A percentile compares a stretch with the other conserved stretches of the same genome.
phyloP scores from a whole-genome alignment of 164 flowering plant genomes.

The Stephania yunnanensis region DNA sequence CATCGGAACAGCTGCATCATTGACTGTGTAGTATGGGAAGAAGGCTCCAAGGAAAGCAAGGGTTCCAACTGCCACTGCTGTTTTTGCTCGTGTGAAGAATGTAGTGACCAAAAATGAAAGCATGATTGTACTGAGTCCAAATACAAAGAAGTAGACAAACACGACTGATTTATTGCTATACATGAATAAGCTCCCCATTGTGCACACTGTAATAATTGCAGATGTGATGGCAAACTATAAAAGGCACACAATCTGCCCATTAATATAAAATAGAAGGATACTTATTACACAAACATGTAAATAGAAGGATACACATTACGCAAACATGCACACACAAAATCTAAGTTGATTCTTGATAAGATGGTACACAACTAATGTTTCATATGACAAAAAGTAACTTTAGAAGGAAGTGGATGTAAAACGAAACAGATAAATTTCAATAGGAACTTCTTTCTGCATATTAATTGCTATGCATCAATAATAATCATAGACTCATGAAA shows the following conservation, averaged over 20 bases:
- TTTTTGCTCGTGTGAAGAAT: constrained; percentile 89
- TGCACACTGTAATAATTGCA: constrained; percentile 73
- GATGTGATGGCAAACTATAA: constrained; percentile 88
- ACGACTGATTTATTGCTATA: constrained; percentile 91
- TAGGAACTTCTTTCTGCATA: background rate
- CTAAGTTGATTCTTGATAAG: background rate
- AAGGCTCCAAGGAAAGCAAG: constrained; percentile 92
- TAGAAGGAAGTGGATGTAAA: background rate
- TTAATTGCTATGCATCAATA: background rate
- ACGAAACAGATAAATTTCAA: too few species aligned
- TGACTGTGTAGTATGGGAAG: constrained; percentile 91
- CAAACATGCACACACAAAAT: background rate
- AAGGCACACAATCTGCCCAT: constrained; percentile 1
- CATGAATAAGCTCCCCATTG: constrained; percentile 79
- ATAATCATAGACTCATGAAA: background rate
- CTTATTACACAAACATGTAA: background rate
- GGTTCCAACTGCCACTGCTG: constrained; percentile 99
- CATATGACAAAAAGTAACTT: background rate
- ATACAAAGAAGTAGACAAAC: constrained; percentile 75
- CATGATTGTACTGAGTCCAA: constrained; percentile 89
- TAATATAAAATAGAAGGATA: too few species aligned
- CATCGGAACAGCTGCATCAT: constrained; percentile 74
- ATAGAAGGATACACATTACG: background rate
- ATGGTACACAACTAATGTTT: background rate
- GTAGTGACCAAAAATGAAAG: constrained; percentile 89